Evolutionary conservation across 2,329 filamentous ascomycete species (phyloP).

Genomic region (Ceratocystis huliohia): DNA sequence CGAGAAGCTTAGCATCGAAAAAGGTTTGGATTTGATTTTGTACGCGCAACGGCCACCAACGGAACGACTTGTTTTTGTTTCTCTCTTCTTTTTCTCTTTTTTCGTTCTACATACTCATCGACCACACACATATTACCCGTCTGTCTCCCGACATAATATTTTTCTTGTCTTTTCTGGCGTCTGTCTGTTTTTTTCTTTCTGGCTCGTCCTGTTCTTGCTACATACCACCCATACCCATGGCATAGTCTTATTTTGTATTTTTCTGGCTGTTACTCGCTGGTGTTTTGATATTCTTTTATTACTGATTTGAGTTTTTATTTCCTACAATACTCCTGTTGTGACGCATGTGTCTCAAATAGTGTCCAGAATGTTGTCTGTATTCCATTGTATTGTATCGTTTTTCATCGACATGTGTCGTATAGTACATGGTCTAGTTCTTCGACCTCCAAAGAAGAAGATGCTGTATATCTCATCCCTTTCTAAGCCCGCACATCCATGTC

Average conservation of each 20-base stretch:
- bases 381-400: not conserved
- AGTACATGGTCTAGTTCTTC: not conserved
- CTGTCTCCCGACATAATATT: not conserved
- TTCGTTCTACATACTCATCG: not conserved
- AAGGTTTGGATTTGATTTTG: conserved; percentile 10
- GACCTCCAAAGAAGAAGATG: not conserved
- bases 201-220: not conserved
- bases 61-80: conserved; percentile 15
- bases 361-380: too few relatives aligned
- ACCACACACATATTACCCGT: not conserved
- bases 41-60: conserved; percentile 8
- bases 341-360: not conserved
- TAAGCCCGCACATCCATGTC: conserved; percentile 43
- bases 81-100: not conserved
- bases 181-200: not conserved
- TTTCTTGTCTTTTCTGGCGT: not conserved
- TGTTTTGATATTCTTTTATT: not conserved
- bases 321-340: not conserved
- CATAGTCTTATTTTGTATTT: conserved; percentile 2
- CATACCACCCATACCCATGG: conserved; percentile 5
- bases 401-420: not conserved
- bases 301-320: not conserved
- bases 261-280: not conserved
- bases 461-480: not conserved
- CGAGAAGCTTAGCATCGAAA: not conserved